phyloP scores from a whole-genome alignment of 208 protist genomes.

The Trypanosomatidae sp. region DNA sequence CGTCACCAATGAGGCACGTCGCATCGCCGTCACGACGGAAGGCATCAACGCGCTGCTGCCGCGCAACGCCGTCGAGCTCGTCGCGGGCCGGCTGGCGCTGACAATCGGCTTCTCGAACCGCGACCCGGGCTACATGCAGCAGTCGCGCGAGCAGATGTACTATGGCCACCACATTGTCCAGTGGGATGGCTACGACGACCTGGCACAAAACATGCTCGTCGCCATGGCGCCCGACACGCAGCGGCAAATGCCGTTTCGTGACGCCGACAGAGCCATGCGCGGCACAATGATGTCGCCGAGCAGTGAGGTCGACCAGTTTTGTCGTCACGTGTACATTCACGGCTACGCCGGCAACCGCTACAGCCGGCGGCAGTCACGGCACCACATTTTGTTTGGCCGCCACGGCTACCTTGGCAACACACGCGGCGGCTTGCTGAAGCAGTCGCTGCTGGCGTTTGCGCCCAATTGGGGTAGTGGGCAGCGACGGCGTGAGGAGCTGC shows the following conservation, averaged over 20 bases:
- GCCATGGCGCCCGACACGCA: slow-evolving; percentile 75
- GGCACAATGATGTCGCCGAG: slow-evolving; percentile 83
- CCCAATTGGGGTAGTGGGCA: slow-evolving; percentile 31
- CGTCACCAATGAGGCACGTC: slow-evolving; percentile 64
- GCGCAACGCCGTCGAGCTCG: slow-evolving; percentile 48
- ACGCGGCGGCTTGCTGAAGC: slow-evolving; percentile 57
- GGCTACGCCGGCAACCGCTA: slow-evolving; percentile 65
- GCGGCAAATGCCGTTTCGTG: slow-evolving; percentile 74
- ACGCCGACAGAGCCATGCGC: slow-evolving; percentile 77
- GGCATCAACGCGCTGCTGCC: slow-evolving; percentile 71
- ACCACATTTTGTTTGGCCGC: slow-evolving; percentile 78
- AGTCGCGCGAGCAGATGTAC: slow-evolving; percentile 66
- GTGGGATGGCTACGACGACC: slow-evolving; percentile 58
- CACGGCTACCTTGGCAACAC: slow-evolving; percentile 80
- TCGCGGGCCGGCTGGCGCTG: slow-evolving; percentile 62
- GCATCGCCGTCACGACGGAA: slow-evolving; percentile 42
- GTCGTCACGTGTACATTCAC: slow-evolving; percentile 83
- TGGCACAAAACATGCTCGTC: slow-evolving; percentile 73
- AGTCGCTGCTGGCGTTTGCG: slow-evolving; percentile 56
- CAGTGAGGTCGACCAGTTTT: slow-evolving; percentile 83
- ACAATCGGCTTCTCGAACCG: slow-evolving; percentile 80
- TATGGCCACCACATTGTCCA: slow-evolving; percentile 85
- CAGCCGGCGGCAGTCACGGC: slow-evolving; percentile 68
- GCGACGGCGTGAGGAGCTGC: slow-evolving; percentile 30
- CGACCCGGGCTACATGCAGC: slow-evolving; percentile 72